Evolutionary conservation across 352 stramenopile genomes (phyloP), one percentile per base, ranked within the genome.

Genomic region (Globisporangium spinosum): DNA sequence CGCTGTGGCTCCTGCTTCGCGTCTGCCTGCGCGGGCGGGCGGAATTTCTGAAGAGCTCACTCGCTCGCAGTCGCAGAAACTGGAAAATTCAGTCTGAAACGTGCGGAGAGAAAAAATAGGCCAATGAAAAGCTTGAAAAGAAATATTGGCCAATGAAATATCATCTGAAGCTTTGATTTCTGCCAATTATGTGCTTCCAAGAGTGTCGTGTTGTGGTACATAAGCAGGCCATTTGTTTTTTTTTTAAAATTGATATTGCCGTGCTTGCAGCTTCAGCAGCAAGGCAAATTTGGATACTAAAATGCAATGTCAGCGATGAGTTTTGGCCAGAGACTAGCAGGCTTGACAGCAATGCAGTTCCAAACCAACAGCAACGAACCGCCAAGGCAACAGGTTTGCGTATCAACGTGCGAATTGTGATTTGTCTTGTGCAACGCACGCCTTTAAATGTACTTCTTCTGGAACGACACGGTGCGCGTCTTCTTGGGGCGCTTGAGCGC

Each of bases 401-500:
- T 38, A 7, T 8, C 43, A 51, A 51, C 43, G 20, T n/a, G 7
- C 10, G 12, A 20, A 23, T 51, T 23, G 43, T 51, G 43, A 5
- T 12, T 38, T n/a, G 17, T 58, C 12, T 25, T 38, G 6, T 9
- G 10, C 2, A 35, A 15, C 15, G 9, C 8, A n/a, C 38, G 3
- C 17, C 1, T 32, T 76, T 69, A 77, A 57, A 78, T 47, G 63
- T 77, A 68, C 40, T 83, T 79, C 57, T 78, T 79, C 32, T 79
- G 76, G 68, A 89, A 91, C 13, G 81, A 85, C 43, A 91, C 83
- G 22, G 71, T 69, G 9, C 75, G 76, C n/a, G 81, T 79, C 61
- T 76, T 78, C 67, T 86, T 82, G 10, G 84, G 84, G 5, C 83
- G 79, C 75, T 90, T 93, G 58, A 93, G 82, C 55, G 80, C 77